Evolutionary conservation across 257 asterid genomes (phyloP), one percentile per base, ranked within the genome.

Genomic region (Verbascum thapsus): DNA sequence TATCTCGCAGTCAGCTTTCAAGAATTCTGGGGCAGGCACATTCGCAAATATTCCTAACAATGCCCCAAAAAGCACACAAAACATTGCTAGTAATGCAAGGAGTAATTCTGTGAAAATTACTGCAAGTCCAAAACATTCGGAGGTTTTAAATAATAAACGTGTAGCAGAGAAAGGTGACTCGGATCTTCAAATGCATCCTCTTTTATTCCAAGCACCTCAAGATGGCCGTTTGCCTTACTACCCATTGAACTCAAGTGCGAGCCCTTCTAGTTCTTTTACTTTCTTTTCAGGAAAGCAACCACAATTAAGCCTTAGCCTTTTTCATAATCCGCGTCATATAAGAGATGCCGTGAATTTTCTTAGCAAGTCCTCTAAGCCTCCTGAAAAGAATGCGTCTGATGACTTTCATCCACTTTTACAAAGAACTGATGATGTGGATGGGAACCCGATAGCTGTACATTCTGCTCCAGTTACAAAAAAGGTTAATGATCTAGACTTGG

Each of bases 171-270:
- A 76, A 59, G 83, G 73, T n/a, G 81, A 77, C 13, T 64, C 85
- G 19, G 95, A 82, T 76, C 87, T 85, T 71, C 91, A 83, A 76
- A 87, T 94, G 96, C 99, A 94, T 82, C 99, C 99, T 72, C 81
- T 90, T 20, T 81, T 94, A 68, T 92, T 89, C 77, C 90, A 85
- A 79, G 53, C 84, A 42, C 80, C 95, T 61, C 84, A 81, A 71
- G 85, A 78, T 56, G 85, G 86, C 45, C 83, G 61, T 20, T 65
- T 77, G 71, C 87, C 82, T 18, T 79, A 78, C 73, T 74, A 75
- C 73, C 87, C 80, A 13, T 52, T 52, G 60, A 70, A 70, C 65
- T 42, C 69, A 57, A 53, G 67, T 61, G 55, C 82, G 50, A 61
- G 68, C 82, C 53, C 79, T 1, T 47, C 82, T 56, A 74, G 78